These are phyloP conservation scores for Trichocomaceae sp. DNA, from an alignment of 2,329 filamentous ascomycete genomes.

Conservation along the genomic window DNA sequence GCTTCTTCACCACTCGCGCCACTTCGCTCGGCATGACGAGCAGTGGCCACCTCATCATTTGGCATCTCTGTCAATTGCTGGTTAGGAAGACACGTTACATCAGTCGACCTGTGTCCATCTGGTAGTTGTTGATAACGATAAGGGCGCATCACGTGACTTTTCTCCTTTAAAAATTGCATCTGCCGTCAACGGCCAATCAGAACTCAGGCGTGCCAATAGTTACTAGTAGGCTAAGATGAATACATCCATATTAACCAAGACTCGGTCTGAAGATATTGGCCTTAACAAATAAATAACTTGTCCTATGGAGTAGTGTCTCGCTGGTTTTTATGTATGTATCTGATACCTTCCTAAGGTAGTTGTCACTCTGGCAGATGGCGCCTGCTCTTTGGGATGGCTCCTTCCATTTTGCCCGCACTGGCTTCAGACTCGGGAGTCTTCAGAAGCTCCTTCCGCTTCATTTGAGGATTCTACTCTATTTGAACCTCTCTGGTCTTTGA, in stretches of 20 bases:
- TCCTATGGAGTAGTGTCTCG: neutral
- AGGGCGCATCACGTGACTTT: neutral
- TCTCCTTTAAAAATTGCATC: neutral
- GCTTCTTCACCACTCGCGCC: constrained; percentile 27
- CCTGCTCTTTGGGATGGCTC: neutral
- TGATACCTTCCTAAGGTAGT: too few species aligned
- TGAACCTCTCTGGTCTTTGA: neutral
- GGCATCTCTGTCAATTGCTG: constrained; percentile 34
- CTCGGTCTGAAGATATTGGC: neutral
- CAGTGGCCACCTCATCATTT: constrained; percentile 32
- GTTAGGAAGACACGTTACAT: constrained; percentile 16
- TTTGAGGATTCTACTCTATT: neutral
- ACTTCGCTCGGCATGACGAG: constrained; percentile 27
- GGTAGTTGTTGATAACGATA: neutral
- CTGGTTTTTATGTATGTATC: too few species aligned
- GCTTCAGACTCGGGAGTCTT: neutral
- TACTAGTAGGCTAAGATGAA: too few species aligned
- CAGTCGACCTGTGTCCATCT: constrained; percentile 16
- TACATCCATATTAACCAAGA: too few species aligned
- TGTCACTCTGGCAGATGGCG: neutral
- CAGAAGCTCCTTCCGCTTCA: neutral
- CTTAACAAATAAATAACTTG: neutral
- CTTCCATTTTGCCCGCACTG: constrained; percentile 4
- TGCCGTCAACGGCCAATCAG: neutral
- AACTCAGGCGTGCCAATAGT: neutral